These are phyloP conservation scores for Hymenoscyphus salicellus DNA, from an alignment of 2,329 filamentous ascomycete species.

Conservation along the genomic window DNA sequence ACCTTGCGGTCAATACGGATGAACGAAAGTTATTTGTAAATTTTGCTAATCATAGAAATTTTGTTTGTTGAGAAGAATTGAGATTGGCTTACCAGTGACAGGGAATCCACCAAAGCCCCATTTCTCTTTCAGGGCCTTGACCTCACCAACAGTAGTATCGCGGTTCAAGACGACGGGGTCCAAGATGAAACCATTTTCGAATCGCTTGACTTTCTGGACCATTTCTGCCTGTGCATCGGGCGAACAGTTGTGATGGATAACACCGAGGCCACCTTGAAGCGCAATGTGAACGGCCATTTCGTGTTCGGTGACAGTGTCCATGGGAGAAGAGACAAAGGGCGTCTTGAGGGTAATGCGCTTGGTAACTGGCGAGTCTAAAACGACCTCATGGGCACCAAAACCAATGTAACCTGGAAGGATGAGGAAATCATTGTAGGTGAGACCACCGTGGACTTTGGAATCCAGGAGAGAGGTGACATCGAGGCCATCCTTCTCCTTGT, in stretches of 20 bases:
- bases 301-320: slow-evolving; percentile 99
- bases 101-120: slow-evolving; percentile 99
- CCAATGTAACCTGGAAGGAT: slow-evolving; percentile 96
- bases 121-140: slow-evolving; percentile 88
- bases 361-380: slow-evolving; percentile 86
- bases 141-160: slow-evolving; percentile 84
- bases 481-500: slow-evolving; percentile 79
- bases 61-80: slow-evolving; percentile 19
- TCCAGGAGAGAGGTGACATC: slow-evolving; percentile 83
- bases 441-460: slow-evolving; percentile 84
- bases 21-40: slow-evolving; percentile 99
- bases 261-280: slow-evolving; percentile 80
- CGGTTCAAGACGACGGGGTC: slow-evolving; percentile 91
- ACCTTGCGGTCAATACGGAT: slow-evolving; percentile 90
- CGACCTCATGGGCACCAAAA: slow-evolving; percentile 87
- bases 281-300: slow-evolving; percentile 99
- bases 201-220: slow-evolving; percentile 98
- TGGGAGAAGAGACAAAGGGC: slow-evolving; percentile 93
- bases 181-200: slow-evolving; percentile 97
- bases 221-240: slow-evolving; percentile 95
- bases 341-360: slow-evolving; percentile 96
- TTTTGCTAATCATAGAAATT: slow-evolving; percentile 73
- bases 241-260: slow-evolving; percentile 99
- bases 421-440: slow-evolving; percentile 99
- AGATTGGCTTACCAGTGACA: slow-evolving; percentile 83